Base-by-base conservation (phyloP, 2,329 filamentous ascomycete genomes). In the Venturia nashicola region DNA sequence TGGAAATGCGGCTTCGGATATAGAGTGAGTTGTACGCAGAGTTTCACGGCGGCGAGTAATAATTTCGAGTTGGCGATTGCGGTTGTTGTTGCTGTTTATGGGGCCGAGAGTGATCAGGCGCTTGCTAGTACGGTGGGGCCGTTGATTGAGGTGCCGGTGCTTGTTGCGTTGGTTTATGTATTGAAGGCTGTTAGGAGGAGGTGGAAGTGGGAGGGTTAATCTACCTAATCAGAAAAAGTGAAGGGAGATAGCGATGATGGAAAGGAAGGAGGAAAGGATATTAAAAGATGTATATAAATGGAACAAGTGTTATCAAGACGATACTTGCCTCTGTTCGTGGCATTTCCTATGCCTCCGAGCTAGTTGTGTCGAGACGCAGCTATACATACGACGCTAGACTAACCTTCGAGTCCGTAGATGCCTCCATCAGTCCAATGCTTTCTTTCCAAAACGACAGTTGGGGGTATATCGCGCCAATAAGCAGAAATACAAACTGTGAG, bases 21-120 rank as follows among this genome's bases (percentile, higher is more conserved):
- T 71, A 80, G 81, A 43, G 72, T 91, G 0, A 82, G 83, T 1
- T 81, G 82, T 12, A 93, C 90, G 1, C 90, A 95, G 75, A 91
- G 89, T 71, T 94, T 96, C 70, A 95, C 90, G 0, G 92, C 90
- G 0, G 89, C 90, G 0, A 96, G 91, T 72, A 96, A 96, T 71
- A 96, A 96, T 72, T 96, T 96, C 70, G 91, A 96, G 77, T 77
- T 96, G 32, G 90, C 91, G 0, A 96, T 96, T 75, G 91, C 91
- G 0, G 91, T 96, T 0, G 89, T 89, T 0, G 86, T 96, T 3
- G 88, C 91, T 0, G 87, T 87, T 0, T 96, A 88, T 75, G 91
- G 91, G 0, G 81, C 87, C 0, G 77, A 88, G 48, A 93, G 89
- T 69, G 85, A 91, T 61, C 86, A 96, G 74, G 91, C 91, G 0